Evolutionary conservation across 257 asterid genomes (phyloP).

Genomic region (Solanum bulbocastanum): DNA sequence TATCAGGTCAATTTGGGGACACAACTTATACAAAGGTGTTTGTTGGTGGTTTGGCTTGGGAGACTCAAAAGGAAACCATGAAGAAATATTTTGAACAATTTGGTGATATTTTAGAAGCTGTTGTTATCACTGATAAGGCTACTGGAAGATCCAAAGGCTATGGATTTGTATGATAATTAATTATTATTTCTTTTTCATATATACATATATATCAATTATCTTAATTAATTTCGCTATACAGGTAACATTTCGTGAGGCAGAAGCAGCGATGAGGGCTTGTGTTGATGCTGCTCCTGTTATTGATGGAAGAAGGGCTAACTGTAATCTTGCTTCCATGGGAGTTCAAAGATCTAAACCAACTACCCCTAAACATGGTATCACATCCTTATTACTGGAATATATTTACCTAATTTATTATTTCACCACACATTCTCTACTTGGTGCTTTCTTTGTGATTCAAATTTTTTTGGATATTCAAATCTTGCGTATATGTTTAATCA

Average conservation of each 20-base stretch:
- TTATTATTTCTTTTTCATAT: no score
- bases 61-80: slow-evolving; percentile 98
- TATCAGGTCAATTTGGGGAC: slow-evolving; percentile 74
- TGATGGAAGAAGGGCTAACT: slow-evolving; percentile 96
- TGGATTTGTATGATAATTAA: slow-evolving; percentile 55
- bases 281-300: slow-evolving; percentile 90
- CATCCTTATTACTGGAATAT: background rate
- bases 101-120: slow-evolving; percentile 94
- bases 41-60: slow-evolving; percentile 99
- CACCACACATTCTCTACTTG: background rate
- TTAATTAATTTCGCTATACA: background rate
- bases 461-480: background rate
- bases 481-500: no score
- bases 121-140: slow-evolving; percentile 83
- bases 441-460: no score
- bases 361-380: slow-evolving; percentile 68
- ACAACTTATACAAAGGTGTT: slow-evolving; percentile 90
- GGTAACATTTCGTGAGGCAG: slow-evolving; percentile 93
- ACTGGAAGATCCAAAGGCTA: slow-evolving; percentile 98
- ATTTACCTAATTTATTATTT: background rate
- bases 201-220: no score
- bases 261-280: slow-evolving; percentile 94
- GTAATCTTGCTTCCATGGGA: slow-evolving; percentile 96
- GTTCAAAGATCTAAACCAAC: slow-evolving; percentile 94
- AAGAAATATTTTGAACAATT: slow-evolving; percentile 86